These are phyloP conservation scores for Paxillus rubicundulus DNA, from an alignment of 768 basidiomycete genomes.

Conservation along the genomic window DNA sequence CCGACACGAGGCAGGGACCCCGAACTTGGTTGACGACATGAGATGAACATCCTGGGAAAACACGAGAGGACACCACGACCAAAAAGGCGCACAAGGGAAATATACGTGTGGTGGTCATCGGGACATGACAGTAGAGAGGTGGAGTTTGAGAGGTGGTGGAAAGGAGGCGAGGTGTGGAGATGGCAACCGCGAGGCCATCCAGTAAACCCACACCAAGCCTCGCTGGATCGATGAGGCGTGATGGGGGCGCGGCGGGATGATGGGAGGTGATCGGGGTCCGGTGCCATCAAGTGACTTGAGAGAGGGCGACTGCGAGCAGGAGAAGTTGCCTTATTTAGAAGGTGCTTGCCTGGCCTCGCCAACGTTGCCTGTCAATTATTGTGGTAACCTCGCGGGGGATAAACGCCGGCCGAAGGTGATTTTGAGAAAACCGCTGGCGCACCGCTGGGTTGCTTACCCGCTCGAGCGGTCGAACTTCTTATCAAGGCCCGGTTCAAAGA, in stretches of 20 bases:
- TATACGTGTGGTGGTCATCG: background rate
- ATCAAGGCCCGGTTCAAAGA: slow-evolving; percentile 9
- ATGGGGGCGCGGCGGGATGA: slow-evolving; percentile 17
- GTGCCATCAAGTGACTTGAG: background rate
- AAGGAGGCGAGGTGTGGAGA: slow-evolving; percentile 8
- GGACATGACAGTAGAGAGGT: background rate
- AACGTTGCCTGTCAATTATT: slow-evolving; percentile 27
- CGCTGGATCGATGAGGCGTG: slow-evolving; percentile 24
- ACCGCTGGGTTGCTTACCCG: slow-evolving; percentile 13
- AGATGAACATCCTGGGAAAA: slow-evolving; percentile 12
- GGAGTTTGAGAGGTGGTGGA: background rate
- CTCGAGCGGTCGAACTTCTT: slow-evolving; percentile 3
- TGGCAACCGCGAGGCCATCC: no score
- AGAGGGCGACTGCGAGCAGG: slow-evolving; percentile 11
- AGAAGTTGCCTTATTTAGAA: slow-evolving; percentile 10
- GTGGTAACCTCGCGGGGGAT: slow-evolving; percentile 19
- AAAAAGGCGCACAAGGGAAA: background rate
- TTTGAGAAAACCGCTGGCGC: slow-evolving; percentile 14
- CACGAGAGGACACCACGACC: slow-evolving; percentile 7
- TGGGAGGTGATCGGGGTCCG: slow-evolving; percentile 21
- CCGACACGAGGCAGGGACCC: slow-evolving; percentile 33
- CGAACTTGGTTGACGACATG: slow-evolving; percentile 11
- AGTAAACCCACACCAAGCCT: no score
- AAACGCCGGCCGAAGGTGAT: slow-evolving; percentile 25
- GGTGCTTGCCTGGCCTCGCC: slow-evolving; percentile 25